Evolutionary conservation across 331 rosid genomes (phyloP).

Genomic region (Dryas integrifolia): DNA sequence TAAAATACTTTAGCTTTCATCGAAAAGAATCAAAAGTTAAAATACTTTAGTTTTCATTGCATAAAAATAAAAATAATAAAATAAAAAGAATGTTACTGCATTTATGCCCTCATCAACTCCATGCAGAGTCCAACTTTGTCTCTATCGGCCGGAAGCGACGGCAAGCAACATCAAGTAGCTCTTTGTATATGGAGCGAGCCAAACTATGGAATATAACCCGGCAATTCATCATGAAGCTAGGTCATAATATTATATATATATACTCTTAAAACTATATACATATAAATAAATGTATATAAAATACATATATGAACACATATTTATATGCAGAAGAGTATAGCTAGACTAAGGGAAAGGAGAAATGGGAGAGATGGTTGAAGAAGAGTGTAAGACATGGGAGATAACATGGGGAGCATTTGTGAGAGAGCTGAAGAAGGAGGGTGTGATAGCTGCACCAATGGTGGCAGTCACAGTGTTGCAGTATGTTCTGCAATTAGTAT

Average conservation of each 20-base stretch:
- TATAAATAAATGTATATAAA: neutral
- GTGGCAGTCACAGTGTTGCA: slow-evolving; percentile 45
- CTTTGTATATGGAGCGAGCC: neutral
- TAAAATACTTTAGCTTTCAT: too few relatives aligned
- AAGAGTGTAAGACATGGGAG: slow-evolving; percentile 18
- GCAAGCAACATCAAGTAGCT: neutral
- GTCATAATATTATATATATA: neutral
- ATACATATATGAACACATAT: neutral
- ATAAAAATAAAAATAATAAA: neutral
- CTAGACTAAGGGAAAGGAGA: neutral
- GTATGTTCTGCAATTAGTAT: slow-evolving; percentile 50
- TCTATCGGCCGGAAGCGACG: neutral
- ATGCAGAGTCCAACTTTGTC: neutral
- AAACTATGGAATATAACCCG: neutral
- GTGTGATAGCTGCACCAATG: slow-evolving; percentile 50
- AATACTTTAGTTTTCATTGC: too few relatives aligned
- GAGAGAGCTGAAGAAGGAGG: slow-evolving; percentile 20
- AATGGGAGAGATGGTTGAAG: slow-evolving; percentile 14
- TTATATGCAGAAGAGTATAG: neutral
- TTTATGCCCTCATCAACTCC: neutral
- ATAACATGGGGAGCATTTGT: slow-evolving; percentile 17
- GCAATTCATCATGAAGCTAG: neutral
- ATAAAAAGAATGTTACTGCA: neutral
- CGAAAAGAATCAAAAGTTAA: too few relatives aligned
- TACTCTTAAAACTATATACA: neutral